These are phyloP conservation scores for Phytophthora constricta DNA, from an alignment of 352 stramenopile species.

Conservation along the genomic window DNA sequence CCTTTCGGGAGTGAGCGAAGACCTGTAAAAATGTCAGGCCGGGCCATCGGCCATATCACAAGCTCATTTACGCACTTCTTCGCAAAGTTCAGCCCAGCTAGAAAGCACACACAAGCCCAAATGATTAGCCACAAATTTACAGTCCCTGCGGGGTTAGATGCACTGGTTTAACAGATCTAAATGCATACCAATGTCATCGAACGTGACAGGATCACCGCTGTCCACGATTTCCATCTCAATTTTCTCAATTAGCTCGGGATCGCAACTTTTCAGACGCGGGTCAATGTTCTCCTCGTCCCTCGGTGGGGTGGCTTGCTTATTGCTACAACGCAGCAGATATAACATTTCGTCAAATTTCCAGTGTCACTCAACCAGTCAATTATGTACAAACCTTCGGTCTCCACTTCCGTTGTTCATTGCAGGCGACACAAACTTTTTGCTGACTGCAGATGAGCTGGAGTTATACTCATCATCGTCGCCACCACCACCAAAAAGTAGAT, in stretches of 20 bases:
- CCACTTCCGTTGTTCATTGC: constrained; percentile 37
- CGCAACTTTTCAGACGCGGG: constrained; percentile 92
- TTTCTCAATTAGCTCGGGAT: constrained; percentile 96
- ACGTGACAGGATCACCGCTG: constrained; percentile 92
- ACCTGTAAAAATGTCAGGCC: constrained; percentile 97
- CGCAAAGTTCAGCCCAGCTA: constrained; percentile 95
- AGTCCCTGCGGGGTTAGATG: no score
- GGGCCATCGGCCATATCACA: constrained; percentile 98
- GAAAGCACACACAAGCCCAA: not conserved
- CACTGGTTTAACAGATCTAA: no score
- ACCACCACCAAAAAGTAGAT: constrained; percentile 64
- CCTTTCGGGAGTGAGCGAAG: constrained; percentile 92
- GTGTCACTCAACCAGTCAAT: no score
- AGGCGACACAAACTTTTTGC: constrained; percentile 81
- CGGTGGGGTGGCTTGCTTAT: constrained; percentile 16
- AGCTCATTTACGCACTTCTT: constrained; percentile 99
- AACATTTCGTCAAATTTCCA: no score
- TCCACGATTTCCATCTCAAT: constrained; percentile 99
- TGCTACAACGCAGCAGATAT: no score
- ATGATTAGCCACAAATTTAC: not conserved
- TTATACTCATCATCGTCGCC: constrained; percentile 31
- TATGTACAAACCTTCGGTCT: no score
- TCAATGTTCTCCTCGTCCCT: constrained; percentile 90
- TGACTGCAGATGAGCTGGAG: constrained; percentile 45
- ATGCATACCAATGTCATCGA: constrained; percentile 97